Conservation (phyloP, 2,329 filamentous ascomycete genomes). For the Aspergillus sp. region DNA sequence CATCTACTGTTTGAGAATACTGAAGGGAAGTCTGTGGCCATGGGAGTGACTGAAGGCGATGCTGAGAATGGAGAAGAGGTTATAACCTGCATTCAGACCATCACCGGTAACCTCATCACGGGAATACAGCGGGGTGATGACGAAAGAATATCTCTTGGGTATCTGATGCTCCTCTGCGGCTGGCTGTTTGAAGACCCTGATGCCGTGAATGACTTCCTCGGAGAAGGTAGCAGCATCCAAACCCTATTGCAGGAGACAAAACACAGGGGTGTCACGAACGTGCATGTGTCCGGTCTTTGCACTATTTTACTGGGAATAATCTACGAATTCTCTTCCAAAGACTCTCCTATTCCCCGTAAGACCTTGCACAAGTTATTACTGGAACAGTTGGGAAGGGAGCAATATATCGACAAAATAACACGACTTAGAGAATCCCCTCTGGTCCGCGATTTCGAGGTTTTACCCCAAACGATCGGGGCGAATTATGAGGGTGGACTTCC, state of each 20-base stretch:
- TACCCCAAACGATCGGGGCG: constrained; percentile 66
- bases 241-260: constrained; percentile 75
- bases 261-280: constrained; percentile 59
- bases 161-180: constrained; percentile 81
- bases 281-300: constrained; percentile 76
- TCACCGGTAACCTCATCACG: constrained; percentile 81
- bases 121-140: constrained; percentile 76
- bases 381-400: constrained; percentile 77
- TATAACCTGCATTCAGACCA: constrained; percentile 85
- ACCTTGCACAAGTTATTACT: constrained; percentile 78
- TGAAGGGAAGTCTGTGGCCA: constrained; percentile 74
- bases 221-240: constrained; percentile 90
- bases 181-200: constrained; percentile 93
- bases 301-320: constrained; percentile 81
- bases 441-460: constrained; percentile 86
- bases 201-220: constrained; percentile 88
- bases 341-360: constrained; percentile 82
- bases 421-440: constrained; percentile 75
- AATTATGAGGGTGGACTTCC: constrained; percentile 60
- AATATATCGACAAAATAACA: constrained; percentile 78
- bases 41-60: constrained; percentile 85
- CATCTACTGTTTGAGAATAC: constrained; percentile 80
- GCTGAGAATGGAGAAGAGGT: constrained; percentile 89
- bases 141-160: constrained; percentile 75
- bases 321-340: constrained; percentile 97